Conservation (phyloP, 257 asterid genomes). For the Petrea volubilis region DNA sequence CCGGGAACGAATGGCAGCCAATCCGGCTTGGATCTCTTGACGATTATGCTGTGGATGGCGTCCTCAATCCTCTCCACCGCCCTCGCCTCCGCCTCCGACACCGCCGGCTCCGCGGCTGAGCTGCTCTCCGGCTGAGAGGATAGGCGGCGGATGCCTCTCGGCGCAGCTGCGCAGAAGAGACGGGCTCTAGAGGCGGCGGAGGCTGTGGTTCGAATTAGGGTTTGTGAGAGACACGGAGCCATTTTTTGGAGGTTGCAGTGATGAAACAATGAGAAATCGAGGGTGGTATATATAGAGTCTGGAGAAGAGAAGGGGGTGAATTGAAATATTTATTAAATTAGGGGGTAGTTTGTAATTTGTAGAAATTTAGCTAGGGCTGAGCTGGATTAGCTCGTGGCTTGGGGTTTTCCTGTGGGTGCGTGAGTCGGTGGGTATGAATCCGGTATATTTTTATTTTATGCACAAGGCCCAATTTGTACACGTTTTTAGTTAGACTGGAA, state of each 20-base stretch:
- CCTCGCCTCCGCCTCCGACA: slow-evolving; percentile 41
- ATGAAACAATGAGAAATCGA: no score
- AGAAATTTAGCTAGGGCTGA: slow-evolving; percentile 30
- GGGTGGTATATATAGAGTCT: slow-evolving; percentile 22
- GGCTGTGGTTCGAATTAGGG: slow-evolving; percentile 41
- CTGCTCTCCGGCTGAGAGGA: slow-evolving; percentile 16
- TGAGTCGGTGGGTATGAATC: no score
- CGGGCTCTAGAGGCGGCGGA: neutral
- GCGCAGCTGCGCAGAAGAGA: slow-evolving; percentile 16
- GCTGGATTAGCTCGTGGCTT: slow-evolving; percentile 13
- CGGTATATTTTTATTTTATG: neutral
- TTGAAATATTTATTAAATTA: neutral
- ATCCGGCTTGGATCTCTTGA: slow-evolving; percentile 56
- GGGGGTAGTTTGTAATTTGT: neutral
- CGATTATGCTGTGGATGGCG: slow-evolving; percentile 51
- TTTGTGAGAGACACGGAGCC: slow-evolving; percentile 23
- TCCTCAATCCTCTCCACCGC: slow-evolving; percentile 69
- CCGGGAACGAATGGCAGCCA: slow-evolving; percentile 78
- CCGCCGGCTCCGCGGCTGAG: neutral
- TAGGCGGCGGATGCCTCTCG: slow-evolving; percentile 16
- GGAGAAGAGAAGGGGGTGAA: slow-evolving; percentile 1
- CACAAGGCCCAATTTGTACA: neutral
- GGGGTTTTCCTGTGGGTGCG: slow-evolving; percentile 5
- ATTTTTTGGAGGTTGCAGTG: neutral
- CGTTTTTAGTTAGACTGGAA: no score